Base-by-base conservation (phyloP, 345 rosid genomes). In the Sonneratia alba region DNA sequence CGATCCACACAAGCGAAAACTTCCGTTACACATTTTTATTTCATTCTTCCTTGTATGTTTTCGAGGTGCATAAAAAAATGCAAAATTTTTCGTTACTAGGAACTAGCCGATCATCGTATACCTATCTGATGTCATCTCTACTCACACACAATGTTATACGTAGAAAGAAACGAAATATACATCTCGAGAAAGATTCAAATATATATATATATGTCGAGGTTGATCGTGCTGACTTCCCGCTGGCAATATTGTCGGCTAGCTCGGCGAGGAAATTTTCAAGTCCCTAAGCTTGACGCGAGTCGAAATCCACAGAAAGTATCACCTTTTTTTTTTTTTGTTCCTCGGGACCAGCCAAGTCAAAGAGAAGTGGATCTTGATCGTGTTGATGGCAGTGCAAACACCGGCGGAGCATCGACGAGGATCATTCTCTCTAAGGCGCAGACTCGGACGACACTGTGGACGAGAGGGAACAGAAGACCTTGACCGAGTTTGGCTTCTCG, bases 391-490 rank as follows among this genome's bases (percentile, higher is more conserved):
- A 3, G 55, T 5, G 10, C 10, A 42, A 0, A 42, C 10, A 42
- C 45, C 45, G 45, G 10, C 45, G 45, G 36, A 61, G 36, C 64
- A 3, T 62, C 38, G 66, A 62, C 19, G 3, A 34, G 66, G 19
- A 11, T 9, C n/a, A 0, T 61, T 7, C 37, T 21, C 32, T 22
- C 51, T 40, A 37, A n/a, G 48, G 70, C 8, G 16, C 18, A 9
- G 53, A 22, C 18, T 12, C n/a, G 53, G 19, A 37, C 0, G 79
- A 85, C 82, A 68, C 77, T 67, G 48, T 2, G 24, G 75, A 9
- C 8, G 88, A 83, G 72, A 84, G 81, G 66, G 78, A 75, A 65
- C 89, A 86, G 79, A 73, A 75, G 36, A 73, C 81, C 2, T 70
- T 19, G 55, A 67, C 75, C 3, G 81, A 74, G 43, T 70, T 73